Evolutionary conservation across 1,284 basidiomycete genomes (phyloP), one percentile per base, ranked within the genome.

Genomic region (Schizophyllum commune): DNA sequence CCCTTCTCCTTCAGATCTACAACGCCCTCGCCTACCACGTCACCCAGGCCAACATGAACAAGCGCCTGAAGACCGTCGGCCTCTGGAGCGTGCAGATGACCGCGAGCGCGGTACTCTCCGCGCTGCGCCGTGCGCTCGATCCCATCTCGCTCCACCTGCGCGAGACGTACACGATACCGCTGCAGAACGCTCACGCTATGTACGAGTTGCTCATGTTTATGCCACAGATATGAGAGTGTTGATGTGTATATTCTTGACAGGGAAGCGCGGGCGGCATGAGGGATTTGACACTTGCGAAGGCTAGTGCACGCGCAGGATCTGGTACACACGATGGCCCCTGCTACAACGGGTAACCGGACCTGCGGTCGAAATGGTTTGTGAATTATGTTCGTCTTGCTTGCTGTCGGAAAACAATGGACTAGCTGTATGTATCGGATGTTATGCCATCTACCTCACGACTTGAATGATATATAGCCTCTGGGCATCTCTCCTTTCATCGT

Each of bases 11-110:
- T 52, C 67, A 91, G 85, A 88, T 88, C 27, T 95, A 96, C 72
- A 90, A 92, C 60, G 95, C 95, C 7, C 82, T 98, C 63, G 94
- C 94, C 1, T 86, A 94, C 71, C 95, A 98, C 72, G 95, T 96
- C 63, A 86, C 87, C 1, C 89, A 94, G 68, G 85, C 84, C 15
- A 90, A 92, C 67, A 91, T 96, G 79, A 91, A 93, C 69, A 85
- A 89, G 61, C 85, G 94, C 15, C 83, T 96, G 67, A 89, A 88
- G 72, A 90, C 88, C 6, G 94, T 98, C 65, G 88, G 91, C 61
- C 76, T 92, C 15, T 93, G 91, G 91, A 81, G 80, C 68, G 69
- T 82, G 8, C 80, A 82, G 65, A 76, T 76, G 73, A 81, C 79
- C 5, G 79, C 78, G 13, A 77, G 73, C 60, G 77, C 77, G 7